Base-by-base conservation (phyloP, 306 rosid genomes). In the Quercus mongolica region DNA sequence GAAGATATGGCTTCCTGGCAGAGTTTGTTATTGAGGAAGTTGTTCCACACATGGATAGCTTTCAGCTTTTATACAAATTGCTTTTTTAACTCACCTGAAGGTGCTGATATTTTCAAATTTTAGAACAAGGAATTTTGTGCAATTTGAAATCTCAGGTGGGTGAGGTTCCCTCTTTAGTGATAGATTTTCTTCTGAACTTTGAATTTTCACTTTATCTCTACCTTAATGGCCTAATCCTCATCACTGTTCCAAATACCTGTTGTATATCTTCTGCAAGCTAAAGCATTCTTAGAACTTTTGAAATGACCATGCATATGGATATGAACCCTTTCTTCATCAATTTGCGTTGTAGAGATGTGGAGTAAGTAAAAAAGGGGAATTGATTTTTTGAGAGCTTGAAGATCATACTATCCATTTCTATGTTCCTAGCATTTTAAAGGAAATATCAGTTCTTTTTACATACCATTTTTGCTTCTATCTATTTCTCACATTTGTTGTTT, bases 31-130 rank as follows among this genome's bases (percentile, higher is more conserved):
- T 59, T 77, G 41, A 79, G 81, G 75, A 51, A 79, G 46, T 79
- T 55, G n/a, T 30, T 51, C 63, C 17, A 38, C 59, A 35, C 62
- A n/a, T 73, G 82, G 73, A 71, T 77, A 25, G 38, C 23, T 57
- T 87, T 79, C 74, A 55, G 79, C 77, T 21, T 76, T 51, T 12
- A 46, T 83, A 52, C 57, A 41, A 68, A 80, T 71, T 73, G 52
- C 76, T 71, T 80, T 64, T 77, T 79, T 74, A 78, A 62, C 44
- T 75, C 69, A 74, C 63, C 76, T 62, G 73, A 81, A 78, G 84
- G 79, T 82, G 80, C 23, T 79, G 69, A 69, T 28, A 52, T 80
- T 83, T 44, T 56, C 65, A 73, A 75, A 57, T 23, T 67, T 30
- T 33, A 13, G 38, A 72, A 51, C 79, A 56, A 75, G 51, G 26